Conservation (phyloP, 2,329 filamentous ascomycete genomes). For the Pestalotiopsis sp. region DNA sequence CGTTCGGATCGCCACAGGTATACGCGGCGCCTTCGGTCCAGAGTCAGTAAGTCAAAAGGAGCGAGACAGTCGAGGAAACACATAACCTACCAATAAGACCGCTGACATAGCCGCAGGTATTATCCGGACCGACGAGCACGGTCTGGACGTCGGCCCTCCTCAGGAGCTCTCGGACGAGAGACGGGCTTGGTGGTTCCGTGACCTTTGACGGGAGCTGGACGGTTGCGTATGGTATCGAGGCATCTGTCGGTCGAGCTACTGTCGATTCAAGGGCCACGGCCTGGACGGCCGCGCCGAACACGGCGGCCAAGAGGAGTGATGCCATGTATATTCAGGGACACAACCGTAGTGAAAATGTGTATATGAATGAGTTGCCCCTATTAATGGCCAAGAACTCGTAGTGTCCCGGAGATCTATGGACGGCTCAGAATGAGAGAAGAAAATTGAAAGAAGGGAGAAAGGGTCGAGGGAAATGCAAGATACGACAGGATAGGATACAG, state of each 20-base stretch:
- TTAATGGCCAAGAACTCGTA: neutral
- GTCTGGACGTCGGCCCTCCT: conserved; percentile 33
- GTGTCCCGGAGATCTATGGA: neutral
- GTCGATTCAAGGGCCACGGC: conserved; percentile 33
- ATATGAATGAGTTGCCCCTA: neutral
- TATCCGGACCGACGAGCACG: conserved; percentile 47
- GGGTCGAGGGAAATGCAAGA: neutral
- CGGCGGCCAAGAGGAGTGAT: conserved; percentile 25
- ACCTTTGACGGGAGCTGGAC: conserved; percentile 38
- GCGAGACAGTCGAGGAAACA: neutral
- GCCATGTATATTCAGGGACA: conserved; percentile 10
- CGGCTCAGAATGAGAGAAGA: neutral
- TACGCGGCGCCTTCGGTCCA: conserved; percentile 35
- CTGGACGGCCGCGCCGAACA: conserved; percentile 33
- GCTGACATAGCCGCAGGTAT: conserved; percentile 50
- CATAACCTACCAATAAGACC: conserved; percentile 34
- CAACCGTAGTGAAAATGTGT: neutral
- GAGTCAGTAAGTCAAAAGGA: neutral
- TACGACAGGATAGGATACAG: neutral
- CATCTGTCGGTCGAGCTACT: conserved; percentile 34
- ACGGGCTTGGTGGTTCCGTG: conserved; percentile 36
- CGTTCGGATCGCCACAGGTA: conserved; percentile 33
- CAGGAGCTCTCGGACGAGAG: conserved; percentile 29
- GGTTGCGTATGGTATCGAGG: conserved; percentile 32
- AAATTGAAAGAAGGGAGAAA: neutral